Percentiles rank a stretch among this genome's conserved stretches.
Evolutionary conservation across 2,329 filamentous ascomycete genomes (phyloP).

Genomic region (Talaromyces sp.): DNA sequence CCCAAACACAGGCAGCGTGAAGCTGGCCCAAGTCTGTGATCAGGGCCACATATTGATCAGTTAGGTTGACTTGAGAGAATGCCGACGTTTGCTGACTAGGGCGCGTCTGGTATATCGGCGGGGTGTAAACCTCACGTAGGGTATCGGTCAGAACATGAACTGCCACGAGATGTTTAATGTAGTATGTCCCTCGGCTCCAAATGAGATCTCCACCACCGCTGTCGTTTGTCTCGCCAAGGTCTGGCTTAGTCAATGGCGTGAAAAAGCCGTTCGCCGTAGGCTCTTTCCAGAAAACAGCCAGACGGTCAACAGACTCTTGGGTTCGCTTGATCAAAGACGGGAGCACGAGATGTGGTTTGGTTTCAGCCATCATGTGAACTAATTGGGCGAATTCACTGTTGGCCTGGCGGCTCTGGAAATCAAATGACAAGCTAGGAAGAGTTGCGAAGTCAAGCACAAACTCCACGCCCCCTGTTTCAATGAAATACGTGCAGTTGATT

Average conservation of each 20-base stretch:
- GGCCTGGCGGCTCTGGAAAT: constrained; percentile 62
- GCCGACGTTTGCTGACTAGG: constrained; percentile 54
- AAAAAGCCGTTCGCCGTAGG: constrained; percentile 59
- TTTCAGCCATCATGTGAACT: constrained; percentile 71
- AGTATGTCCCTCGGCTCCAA: constrained; percentile 58
- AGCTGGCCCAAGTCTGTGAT: constrained; percentile 71
- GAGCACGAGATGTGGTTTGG: constrained; percentile 71
- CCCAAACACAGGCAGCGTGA: constrained; percentile 73
- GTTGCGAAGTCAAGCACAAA: constrained; percentile 77
- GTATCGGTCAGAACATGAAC: constrained; percentile 71
- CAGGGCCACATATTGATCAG: constrained; percentile 73
- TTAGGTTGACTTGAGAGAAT: constrained; percentile 73
- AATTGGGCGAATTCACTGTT: constrained; percentile 68
- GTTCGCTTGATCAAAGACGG: constrained; percentile 74
- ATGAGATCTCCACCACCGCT: constrained; percentile 10
- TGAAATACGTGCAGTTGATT: constrained; percentile 65
- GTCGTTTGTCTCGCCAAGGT: constrained; percentile 12
- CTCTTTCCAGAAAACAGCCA: constrained; percentile 60
- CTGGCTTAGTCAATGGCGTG: constrained; percentile 50
- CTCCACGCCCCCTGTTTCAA: constrained; percentile 74
- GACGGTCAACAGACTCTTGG: constrained; percentile 60
- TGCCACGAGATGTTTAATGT: constrained; percentile 72
- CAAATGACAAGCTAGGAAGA: constrained; percentile 70
- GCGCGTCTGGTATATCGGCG: constrained; percentile 57
- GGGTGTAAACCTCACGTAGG: constrained; percentile 66